These are phyloP conservation scores for Gynandropsis gynandra DNA, from an alignment of 345 rosid genomes.

Conservation along the genomic window DNA sequence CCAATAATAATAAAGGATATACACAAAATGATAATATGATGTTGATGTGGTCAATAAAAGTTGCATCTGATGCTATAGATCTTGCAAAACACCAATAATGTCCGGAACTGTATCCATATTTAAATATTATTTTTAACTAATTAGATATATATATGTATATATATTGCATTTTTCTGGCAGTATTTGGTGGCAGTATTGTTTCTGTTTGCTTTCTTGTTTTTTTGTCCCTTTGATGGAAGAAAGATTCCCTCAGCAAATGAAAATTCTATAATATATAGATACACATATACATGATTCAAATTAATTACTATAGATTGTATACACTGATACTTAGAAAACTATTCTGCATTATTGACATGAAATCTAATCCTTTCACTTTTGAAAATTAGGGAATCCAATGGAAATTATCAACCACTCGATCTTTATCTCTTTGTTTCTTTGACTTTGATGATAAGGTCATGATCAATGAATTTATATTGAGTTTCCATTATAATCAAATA, in stretches of 20 bases:
- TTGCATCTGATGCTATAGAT: slow-evolving; percentile 28
- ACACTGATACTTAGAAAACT: slow-evolving; percentile 14
- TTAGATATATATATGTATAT: slow-evolving; percentile 22
- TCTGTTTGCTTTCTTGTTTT: slow-evolving; percentile 31
- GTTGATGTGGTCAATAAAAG: slow-evolving; percentile 21
- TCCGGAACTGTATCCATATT: slow-evolving; percentile 25
- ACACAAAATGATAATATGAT: not conserved
- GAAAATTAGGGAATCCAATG: slow-evolving; percentile 20
- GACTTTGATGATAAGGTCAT: too few species aligned
- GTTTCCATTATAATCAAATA: slow-evolving; percentile 20
- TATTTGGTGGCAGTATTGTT: slow-evolving; percentile 27
- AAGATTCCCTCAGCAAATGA: slow-evolving; percentile 47
- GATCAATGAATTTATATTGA: too few species aligned
- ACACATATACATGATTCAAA: slow-evolving; percentile 2
- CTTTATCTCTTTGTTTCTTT: not conserved
- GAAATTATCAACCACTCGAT: slow-evolving; percentile 25
- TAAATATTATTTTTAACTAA: slow-evolving; percentile 16
- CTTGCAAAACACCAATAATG: slow-evolving; percentile 32
- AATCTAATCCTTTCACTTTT: slow-evolving; percentile 29
- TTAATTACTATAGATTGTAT: slow-evolving; percentile 14
- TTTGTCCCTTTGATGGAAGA: slow-evolving; percentile 37
- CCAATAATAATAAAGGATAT: too few species aligned
- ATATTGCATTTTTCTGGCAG: slow-evolving; percentile 30
- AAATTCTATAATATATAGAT: slow-evolving; percentile 12
- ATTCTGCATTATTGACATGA: slow-evolving; percentile 20